Conservation (phyloP, 208 protist genomes). For the Acanthamoeba quina region DNA sequence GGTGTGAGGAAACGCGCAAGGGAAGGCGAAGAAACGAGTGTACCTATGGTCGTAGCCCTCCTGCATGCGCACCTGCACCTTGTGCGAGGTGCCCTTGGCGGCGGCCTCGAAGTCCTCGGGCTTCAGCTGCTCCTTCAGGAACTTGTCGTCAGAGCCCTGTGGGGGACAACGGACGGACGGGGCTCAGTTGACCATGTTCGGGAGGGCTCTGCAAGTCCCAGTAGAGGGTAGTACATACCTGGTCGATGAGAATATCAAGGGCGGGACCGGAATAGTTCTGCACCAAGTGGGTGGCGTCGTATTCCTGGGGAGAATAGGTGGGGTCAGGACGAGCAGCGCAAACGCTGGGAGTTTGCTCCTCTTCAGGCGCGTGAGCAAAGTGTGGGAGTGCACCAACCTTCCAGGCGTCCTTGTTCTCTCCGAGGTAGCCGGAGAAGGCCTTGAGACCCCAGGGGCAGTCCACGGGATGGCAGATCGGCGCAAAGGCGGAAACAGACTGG, state of each 20-base stretch:
- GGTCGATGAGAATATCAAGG: constrained; percentile 86
- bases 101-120: constrained; percentile 70
- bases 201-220: background rate
- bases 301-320: constrained; percentile 53
- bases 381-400: constrained; percentile 45
- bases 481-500: constrained; percentile 89
- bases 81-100: background rate
- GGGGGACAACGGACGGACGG: background rate
- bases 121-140: constrained; percentile 79
- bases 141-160: constrained; percentile 82
- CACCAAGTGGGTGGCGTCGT: constrained; percentile 83
- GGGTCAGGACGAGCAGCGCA: background rate
- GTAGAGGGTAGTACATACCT: constrained; percentile 36
- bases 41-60: constrained; percentile 77
- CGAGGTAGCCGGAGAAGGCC: constrained; percentile 89
- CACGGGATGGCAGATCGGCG: constrained; percentile 91
- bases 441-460: constrained; percentile 87
- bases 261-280: constrained; percentile 69
- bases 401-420: constrained; percentile 81
- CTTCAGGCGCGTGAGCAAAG: background rate
- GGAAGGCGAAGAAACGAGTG: background rate
- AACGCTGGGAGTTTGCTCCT: background rate
- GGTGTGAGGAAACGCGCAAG: background rate
- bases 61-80: constrained; percentile 80
- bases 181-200: constrained; percentile 43